These are phyloP conservation scores for Capsicum chinense DNA, from an alignment of 257 asterid species.

Conservation along the genomic window DNA sequence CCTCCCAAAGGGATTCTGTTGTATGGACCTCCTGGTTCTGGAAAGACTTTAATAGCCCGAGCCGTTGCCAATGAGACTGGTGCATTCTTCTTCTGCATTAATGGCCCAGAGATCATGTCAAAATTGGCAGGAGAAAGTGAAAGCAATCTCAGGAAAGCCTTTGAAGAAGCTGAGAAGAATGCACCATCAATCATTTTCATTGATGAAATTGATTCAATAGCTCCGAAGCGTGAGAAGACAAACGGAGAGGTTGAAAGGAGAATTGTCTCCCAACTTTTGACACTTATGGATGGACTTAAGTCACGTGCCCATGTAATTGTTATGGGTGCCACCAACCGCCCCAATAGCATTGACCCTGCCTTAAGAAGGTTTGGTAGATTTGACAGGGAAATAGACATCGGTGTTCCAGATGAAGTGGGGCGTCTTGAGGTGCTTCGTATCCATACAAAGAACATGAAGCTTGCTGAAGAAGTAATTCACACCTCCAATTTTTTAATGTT, in stretches of 20 bases:
- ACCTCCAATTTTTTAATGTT: not conserved
- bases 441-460: constrained; percentile 96
- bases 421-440: constrained; percentile 91
- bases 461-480: constrained; percentile 70
- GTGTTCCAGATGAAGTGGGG: constrained; percentile 96
- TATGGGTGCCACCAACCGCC: constrained; percentile 90
- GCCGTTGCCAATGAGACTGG: constrained; percentile 97
- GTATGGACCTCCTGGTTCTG: constrained; percentile 93
- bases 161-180: constrained; percentile 93
- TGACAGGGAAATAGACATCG: constrained; percentile 90
- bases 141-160: constrained; percentile 90
- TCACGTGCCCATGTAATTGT: constrained; percentile 92
- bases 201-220: constrained; percentile 89
- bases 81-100: constrained; percentile 87
- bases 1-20: constrained; percentile 86
- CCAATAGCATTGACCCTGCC: constrained; percentile 95
- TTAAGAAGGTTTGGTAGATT: constrained; percentile 91
- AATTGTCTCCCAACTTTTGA: constrained; percentile 93
- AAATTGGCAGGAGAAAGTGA: constrained; percentile 96
- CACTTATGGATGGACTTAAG: constrained; percentile 92
- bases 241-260: constrained; percentile 95
- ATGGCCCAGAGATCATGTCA: constrained; percentile 93
- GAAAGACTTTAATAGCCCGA: constrained; percentile 85
- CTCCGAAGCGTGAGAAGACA: constrained; percentile 92
- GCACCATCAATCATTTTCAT: constrained; percentile 89